A percentile compares a stretch with the other conserved stretches of the same genome.
phyloP scores from a whole-genome alignment of 1,284 basidiomycete genomes.

The Heterobasidion parviporum region DNA sequence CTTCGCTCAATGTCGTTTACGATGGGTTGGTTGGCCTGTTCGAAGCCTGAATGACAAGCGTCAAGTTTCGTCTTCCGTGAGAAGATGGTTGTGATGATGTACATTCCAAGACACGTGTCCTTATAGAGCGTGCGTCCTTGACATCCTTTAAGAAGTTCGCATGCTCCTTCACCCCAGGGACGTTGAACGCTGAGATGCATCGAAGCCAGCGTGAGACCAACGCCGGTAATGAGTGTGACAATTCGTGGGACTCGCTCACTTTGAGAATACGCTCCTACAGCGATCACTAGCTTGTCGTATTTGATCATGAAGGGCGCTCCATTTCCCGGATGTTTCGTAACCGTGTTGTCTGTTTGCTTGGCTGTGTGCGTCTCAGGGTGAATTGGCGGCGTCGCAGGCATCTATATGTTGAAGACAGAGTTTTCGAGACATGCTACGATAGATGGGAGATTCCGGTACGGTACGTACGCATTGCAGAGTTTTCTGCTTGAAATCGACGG shows the following conservation, averaged over 20 bases:
- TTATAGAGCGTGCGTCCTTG: slow-evolving; percentile 74
- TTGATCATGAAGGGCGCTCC: slow-evolving; percentile 35
- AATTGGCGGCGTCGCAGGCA: slow-evolving; percentile 45
- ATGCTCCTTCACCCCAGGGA: slow-evolving; percentile 68
- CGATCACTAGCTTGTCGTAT: slow-evolving; percentile 81
- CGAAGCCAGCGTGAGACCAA: not conserved
- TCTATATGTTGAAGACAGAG: slow-evolving; percentile 23
- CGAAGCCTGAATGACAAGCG: slow-evolving; percentile 44
- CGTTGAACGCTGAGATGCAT: slow-evolving; percentile 41
- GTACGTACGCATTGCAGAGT: slow-evolving; percentile 47
- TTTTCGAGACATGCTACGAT: not conserved
- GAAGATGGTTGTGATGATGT: not conserved
- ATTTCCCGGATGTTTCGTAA: not conserved
- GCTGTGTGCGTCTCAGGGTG: slow-evolving; percentile 16
- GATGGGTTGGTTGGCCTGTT: slow-evolving; percentile 70
- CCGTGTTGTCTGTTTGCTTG: not conserved
- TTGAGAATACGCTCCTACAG: slow-evolving; percentile 80
- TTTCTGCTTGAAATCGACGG: slow-evolving; percentile 64
- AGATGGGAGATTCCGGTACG: not conserved
- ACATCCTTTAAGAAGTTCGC: slow-evolving; percentile 82
- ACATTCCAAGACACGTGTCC: slow-evolving; percentile 70
- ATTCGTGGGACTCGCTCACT: slow-evolving; percentile 36
- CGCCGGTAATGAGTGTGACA: not conserved
- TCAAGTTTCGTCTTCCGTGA: not conserved
- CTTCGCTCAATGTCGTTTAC: slow-evolving; percentile 58